These are phyloP conservation scores for Pestalotiopsis sp. DNA, from an alignment of 2,329 filamentous ascomycete species.

Conservation along the genomic window DNA sequence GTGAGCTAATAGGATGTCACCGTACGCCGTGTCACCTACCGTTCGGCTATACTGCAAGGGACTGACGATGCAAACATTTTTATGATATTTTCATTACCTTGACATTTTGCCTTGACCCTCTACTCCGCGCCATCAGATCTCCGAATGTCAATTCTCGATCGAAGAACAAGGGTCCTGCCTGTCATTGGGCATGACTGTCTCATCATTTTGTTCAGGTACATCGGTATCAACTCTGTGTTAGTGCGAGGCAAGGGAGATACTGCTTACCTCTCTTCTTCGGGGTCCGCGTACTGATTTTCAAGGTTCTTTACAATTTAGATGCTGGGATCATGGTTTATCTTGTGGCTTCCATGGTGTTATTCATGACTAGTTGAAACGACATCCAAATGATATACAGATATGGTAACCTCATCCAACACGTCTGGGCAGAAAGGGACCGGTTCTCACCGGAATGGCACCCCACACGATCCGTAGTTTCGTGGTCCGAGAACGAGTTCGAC, in stretches of 20 bases:
- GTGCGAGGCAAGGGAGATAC: not conserved
- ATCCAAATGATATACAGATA: too few relatives aligned
- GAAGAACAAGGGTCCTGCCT: not conserved
- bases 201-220: not conserved
- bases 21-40: not conserved
- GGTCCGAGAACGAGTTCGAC: too few relatives aligned
- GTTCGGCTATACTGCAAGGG: constrained; percentile 1
- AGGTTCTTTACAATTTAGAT: not conserved
- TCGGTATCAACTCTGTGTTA: not conserved
- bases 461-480: too few relatives aligned
- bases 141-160: not conserved
- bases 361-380: too few relatives aligned
- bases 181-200: not conserved
- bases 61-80: not conserved
- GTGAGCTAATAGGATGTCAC: not conserved
- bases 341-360: too few relatives aligned
- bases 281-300: not conserved
- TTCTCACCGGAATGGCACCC: too few relatives aligned
- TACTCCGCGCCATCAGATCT: not conserved
- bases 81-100: not conserved
- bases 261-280: not conserved
- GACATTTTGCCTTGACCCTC: not conserved
- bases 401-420: too few relatives aligned
- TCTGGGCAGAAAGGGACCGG: too few relatives aligned
- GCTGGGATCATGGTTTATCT: too few relatives aligned